Conservation (phyloP, 129 eudicot genomes). For the Escallonia herrerae region DNA sequence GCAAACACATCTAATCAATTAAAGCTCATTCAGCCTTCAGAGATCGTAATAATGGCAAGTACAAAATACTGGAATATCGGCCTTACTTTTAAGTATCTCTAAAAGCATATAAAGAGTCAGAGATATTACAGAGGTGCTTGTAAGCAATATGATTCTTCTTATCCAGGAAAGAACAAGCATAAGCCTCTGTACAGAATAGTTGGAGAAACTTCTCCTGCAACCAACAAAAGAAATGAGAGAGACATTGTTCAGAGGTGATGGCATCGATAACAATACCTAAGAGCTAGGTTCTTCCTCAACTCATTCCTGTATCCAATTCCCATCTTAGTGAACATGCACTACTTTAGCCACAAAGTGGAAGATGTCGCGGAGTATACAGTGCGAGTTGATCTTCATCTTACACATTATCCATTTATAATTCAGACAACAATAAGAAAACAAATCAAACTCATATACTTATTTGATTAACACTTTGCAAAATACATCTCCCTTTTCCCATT, state of each 20-base stretch:
- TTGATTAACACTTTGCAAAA: too few species aligned
- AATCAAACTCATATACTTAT: not conserved
- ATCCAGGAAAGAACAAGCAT: slow-evolving; percentile 54
- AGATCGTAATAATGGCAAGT: too few species aligned
- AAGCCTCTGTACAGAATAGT: slow-evolving; percentile 59
- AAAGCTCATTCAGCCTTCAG: too few species aligned
- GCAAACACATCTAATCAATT: too few species aligned
- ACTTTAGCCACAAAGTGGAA: not conserved
- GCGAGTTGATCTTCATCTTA: not conserved
- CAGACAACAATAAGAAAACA: not conserved
- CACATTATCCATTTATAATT: not conserved
- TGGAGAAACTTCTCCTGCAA: slow-evolving; percentile 87
- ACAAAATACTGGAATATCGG: too few species aligned
- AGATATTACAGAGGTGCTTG: slow-evolving; percentile 60
- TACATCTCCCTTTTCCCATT: too few species aligned
- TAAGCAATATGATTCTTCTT: slow-evolving; percentile 46
- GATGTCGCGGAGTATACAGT: not conserved
- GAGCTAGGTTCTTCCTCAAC: too few species aligned
- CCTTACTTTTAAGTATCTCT: not conserved
- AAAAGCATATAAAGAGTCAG: slow-evolving; percentile 3
- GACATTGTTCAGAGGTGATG: not conserved
- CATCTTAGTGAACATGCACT: not conserved
- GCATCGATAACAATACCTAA: not conserved
- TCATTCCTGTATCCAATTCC: not conserved
- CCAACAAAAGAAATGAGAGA: slow-evolving; percentile 9